Conservation (phyloP, 140 eudicot genomes). For the Bidens hawaiensis region DNA sequence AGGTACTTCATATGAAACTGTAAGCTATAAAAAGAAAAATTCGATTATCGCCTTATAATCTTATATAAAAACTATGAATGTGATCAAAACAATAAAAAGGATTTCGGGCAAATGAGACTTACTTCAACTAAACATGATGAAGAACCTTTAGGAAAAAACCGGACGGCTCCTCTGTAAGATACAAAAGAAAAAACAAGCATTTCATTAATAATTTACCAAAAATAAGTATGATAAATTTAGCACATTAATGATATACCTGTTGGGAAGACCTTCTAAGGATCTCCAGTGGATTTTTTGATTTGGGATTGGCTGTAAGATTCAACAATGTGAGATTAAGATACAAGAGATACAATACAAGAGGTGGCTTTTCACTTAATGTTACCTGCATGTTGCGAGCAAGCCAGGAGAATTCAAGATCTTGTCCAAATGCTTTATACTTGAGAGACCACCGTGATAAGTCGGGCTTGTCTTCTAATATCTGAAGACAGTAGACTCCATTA, state of each 20-base stretch:
- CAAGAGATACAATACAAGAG: conserved; percentile 3
- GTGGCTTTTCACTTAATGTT: background rate
- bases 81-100: conserved; percentile 6
- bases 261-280: conserved; percentile 95
- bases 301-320: conserved; percentile 73
- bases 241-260: conserved; percentile 46
- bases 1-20: conserved; percentile 95
- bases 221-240: background rate
- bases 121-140: conserved; percentile 86
- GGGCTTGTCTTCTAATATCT: conserved; percentile 87
- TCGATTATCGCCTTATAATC: background rate
- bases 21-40: conserved; percentile 54
- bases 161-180: conserved; percentile 95
- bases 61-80: background rate
- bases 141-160: conserved; percentile 87
- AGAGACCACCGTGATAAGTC: conserved; percentile 89
- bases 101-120: conserved; percentile 25
- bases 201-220: conserved; percentile 1
- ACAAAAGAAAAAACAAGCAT: conserved; percentile 12
- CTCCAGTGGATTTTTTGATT: conserved; percentile 98
- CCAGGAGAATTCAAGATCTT: conserved; percentile 92
- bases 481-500: conserved; percentile 23
- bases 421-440: conserved; percentile 91
- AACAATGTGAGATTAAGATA: conserved; percentile 5
- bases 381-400: conserved; percentile 99